These are phyloP conservation scores for Hibiscus mutabilis DNA, from an alignment of 345 rosid species.

Conservation along the genomic window DNA sequence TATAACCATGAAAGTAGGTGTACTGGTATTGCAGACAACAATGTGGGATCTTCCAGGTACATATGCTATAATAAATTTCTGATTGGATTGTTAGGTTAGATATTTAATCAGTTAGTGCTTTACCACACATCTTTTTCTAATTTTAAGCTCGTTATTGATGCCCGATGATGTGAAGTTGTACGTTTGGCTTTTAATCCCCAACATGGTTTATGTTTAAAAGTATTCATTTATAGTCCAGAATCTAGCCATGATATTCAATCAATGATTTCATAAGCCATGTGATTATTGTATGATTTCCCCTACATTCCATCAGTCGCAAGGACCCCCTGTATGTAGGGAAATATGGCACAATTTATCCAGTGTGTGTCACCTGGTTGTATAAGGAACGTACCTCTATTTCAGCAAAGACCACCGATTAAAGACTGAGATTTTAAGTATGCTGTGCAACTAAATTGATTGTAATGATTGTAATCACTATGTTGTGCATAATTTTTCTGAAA, in stretches of 20 bases:
- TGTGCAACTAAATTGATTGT: background rate
- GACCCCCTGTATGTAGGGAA: background rate
- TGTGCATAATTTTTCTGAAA: background rate
- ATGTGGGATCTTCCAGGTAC: conserved; percentile 82
- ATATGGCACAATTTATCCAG: background rate
- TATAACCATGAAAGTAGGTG: conserved; percentile 66
- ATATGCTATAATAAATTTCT: background rate
- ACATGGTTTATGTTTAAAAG: background rate
- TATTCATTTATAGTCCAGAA: background rate
- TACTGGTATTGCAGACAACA: conserved; percentile 51
- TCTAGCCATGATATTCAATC: background rate
- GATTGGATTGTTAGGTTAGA: background rate
- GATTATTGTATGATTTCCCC: background rate
- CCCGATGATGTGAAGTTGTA: background rate
- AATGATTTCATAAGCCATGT: background rate
- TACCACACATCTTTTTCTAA: background rate
- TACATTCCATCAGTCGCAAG: background rate
- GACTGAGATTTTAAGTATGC: background rate
- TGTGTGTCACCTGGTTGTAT: background rate
- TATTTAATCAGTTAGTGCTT: background rate
- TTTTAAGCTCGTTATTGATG: background rate
- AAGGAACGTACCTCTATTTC: background rate
- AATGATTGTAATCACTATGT: background rate
- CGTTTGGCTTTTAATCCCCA: background rate
- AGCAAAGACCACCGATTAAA: background rate